A percentile compares a stretch with the other conserved stretches of the same genome.
phyloP scores from a whole-genome alignment of 2,329 filamentous ascomycete genomes.

The Colletotrichum lindemuthianum region DNA sequence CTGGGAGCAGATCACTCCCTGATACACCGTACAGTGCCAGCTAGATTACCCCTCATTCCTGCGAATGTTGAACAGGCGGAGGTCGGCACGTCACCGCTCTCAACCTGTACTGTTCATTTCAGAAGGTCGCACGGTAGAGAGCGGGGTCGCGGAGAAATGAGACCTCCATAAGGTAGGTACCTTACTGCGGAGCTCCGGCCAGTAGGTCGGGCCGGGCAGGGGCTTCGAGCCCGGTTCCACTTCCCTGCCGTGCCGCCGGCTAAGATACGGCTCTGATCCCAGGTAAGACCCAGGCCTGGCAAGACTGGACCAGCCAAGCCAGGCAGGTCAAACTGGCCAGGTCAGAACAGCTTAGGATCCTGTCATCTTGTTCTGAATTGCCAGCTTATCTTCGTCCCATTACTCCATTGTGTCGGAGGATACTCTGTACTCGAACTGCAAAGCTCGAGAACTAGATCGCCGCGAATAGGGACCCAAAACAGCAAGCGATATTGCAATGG shows the following conservation, averaged over 20 bases:
- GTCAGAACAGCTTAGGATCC: too few relatives aligned
- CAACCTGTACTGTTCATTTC: rapidly evolving
- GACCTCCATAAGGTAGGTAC: too few relatives aligned
- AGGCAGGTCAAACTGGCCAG: too few relatives aligned
- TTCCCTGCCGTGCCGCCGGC: slow-evolving; percentile 9
- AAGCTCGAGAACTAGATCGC: background rate
- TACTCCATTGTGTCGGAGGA: background rate
- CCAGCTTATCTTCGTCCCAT: slow-evolving; percentile 5
- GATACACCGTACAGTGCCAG: slow-evolving; percentile 28
- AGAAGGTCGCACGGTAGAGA: background rate
- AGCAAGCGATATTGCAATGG: background rate
- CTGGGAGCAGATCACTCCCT: background rate
- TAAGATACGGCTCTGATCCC: slow-evolving; percentile 24
- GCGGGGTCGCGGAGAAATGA: slow-evolving; percentile 34
- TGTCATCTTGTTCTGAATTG: background rate
- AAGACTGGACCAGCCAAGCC: background rate
- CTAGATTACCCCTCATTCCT: slow-evolving; percentile 28
- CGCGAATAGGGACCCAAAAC: too few relatives aligned
- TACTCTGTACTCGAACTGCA: slow-evolving; percentile 6
- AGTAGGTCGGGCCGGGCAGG: too few relatives aligned
- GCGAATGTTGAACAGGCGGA: background rate
- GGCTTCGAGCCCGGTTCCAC: background rate
- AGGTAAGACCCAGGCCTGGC: background rate
- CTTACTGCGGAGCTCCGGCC: slow-evolving; percentile 25
- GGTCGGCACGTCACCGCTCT: background rate